A percentile compares a stretch with the other conserved stretches of the same genome.
Evolutionary conservation across 257 asterid species (phyloP).

Genomic region (Verbena officinalis): DNA sequence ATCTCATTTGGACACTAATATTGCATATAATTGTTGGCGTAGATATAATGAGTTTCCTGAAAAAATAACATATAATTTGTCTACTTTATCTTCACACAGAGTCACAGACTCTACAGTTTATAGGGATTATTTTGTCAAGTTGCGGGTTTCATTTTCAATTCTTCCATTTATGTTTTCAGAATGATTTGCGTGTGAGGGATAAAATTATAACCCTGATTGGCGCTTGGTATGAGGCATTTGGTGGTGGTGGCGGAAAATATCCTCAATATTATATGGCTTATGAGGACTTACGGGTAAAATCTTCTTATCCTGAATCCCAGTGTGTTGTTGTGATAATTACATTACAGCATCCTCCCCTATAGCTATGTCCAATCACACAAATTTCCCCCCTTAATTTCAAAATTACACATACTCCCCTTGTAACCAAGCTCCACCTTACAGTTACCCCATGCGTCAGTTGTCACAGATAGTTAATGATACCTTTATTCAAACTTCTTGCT

Average conservation of each 20-base stretch:
- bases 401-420: too few species aligned
- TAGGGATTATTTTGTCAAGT: neutral
- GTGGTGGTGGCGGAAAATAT: conserved; percentile 84
- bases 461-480: too few species aligned
- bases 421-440: too few species aligned
- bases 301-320: conserved; percentile 6
- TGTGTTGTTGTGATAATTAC: neutral
- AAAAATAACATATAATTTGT: too few species aligned
- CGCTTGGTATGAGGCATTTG: conserved; percentile 95
- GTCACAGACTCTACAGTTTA: too few species aligned
- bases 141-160: conserved; percentile 4
- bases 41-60: neutral
- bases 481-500: too few species aligned
- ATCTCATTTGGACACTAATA: neutral
- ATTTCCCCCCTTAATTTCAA: too few species aligned
- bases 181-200: conserved; percentile 87
- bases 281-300: conserved; percentile 82
- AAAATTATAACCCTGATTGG: conserved; percentile 67
- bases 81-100: too few species aligned
- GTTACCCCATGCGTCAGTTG: too few species aligned
- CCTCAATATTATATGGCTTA: conserved; percentile 88
- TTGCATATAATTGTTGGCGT: neutral
- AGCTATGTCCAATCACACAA: too few species aligned
- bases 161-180: conserved; percentile 49
- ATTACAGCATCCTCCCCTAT: too few species aligned